These are phyloP conservation scores for Pichia sp. DNA, from an alignment of 1,139 yeast species.

Conservation along the genomic window DNA sequence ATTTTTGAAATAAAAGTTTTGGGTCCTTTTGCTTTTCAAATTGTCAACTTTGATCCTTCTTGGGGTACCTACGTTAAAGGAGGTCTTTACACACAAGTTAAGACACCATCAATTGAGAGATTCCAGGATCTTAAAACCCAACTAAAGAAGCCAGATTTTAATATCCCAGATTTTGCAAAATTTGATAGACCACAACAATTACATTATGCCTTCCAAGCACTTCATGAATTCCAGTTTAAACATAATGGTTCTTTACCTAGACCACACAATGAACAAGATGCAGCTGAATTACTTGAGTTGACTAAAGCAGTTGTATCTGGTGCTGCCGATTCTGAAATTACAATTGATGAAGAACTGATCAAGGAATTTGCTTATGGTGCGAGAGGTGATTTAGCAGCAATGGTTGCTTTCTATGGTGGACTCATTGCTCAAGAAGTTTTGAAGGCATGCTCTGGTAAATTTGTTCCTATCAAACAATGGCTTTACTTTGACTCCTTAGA, in stretches of 20 bases:
- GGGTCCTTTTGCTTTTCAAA: conserved; percentile 89
- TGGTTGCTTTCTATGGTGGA: conserved; percentile 90
- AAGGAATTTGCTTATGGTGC: conserved; percentile 77
- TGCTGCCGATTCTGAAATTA: conserved; percentile 50
- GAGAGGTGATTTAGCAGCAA: conserved; percentile 84
- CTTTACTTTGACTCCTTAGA: conserved; percentile 91
- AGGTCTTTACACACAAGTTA: conserved; percentile 89
- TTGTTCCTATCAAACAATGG: conserved; percentile 84
- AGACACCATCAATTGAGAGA: conserved; percentile 59
- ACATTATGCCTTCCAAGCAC: conserved; percentile 88
- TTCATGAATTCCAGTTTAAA: conserved; percentile 61
- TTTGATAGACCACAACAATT: conserved; percentile 86
- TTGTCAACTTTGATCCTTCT: conserved; percentile 41
- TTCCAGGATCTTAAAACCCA: conserved; percentile 64
- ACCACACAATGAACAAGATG: conserved; percentile 71
- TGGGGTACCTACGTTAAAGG: conserved; percentile 70
- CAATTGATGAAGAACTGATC: conserved; percentile 58
- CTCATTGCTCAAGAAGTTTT: conserved; percentile 93
- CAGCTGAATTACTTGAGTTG: conserved; percentile 54
- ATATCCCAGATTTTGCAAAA: conserved; percentile 84
- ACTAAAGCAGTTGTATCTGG: conserved; percentile 55
- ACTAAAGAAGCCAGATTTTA: conserved; percentile 67
- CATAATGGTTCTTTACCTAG: conserved; percentile 65
- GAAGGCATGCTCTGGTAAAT: conserved; percentile 92
- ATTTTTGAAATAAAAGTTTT: conserved; percentile 73